These are phyloP conservation scores for Mycena galericulata DNA, from an alignment of 768 basidiomycete genomes.

Conservation along the genomic window DNA sequence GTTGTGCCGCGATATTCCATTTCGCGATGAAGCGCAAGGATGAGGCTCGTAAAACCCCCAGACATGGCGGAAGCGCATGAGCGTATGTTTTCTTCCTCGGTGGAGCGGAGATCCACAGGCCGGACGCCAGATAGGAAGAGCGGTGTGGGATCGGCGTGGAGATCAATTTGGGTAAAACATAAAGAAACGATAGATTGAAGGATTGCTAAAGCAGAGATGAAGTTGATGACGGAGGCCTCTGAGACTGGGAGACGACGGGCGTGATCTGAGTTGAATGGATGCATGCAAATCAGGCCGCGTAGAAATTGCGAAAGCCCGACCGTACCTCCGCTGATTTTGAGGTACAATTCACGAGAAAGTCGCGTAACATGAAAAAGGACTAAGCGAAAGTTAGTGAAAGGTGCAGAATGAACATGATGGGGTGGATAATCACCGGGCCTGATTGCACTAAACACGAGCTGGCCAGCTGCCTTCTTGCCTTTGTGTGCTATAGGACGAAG, in stretches of 20 bases:
- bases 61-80: constrained; percentile 8
- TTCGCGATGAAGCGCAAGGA: constrained; percentile 16
- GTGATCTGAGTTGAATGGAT: background rate
- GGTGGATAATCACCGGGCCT: no score
- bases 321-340: constrained; percentile 19
- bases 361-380: constrained; percentile 16
- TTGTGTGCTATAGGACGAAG: no score
- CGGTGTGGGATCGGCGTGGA: background rate
- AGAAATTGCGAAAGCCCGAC: background rate
- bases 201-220: constrained; percentile 14
- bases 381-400: background rate
- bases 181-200: constrained; percentile 21
- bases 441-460: no score
- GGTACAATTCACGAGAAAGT: constrained; percentile 25
- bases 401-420: background rate
- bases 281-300: background rate
- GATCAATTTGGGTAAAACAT: constrained; percentile 3
- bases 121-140: background rate
- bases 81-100: background rate
- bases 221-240: constrained; percentile 4
- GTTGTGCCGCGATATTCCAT: constrained; percentile 13
- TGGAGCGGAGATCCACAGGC: no score
- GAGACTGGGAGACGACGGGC: constrained; percentile 18
- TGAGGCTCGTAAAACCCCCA: background rate
- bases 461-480: no score